phyloP scores from a whole-genome alignment of 805 yeast genomes.

The Saccharomycopsis javanensis region DNA sequence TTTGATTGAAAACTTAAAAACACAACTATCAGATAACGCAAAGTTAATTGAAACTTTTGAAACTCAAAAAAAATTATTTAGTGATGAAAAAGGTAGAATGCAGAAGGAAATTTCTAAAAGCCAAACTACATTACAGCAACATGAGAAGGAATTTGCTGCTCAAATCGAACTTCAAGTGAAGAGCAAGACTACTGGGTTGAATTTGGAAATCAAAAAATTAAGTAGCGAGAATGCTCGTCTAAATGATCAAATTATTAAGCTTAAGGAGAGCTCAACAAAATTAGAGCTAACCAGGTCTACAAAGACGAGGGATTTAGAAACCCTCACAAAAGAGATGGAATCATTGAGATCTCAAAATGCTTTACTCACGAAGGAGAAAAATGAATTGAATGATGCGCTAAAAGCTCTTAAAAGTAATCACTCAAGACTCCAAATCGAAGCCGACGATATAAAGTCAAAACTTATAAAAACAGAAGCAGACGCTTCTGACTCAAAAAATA shows the following conservation, averaged over 20 bases:
- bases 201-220: slow-evolving; percentile 17
- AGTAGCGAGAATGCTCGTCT: slow-evolving; percentile 19
- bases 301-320: slow-evolving; percentile 16
- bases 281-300: slow-evolving; percentile 16
- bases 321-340: slow-evolving; percentile 15
- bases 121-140: slow-evolving; percentile 16
- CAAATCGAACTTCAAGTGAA: slow-evolving; percentile 17
- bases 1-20: slow-evolving; percentile 25
- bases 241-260: slow-evolving; percentile 24
- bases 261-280: slow-evolving; percentile 21
- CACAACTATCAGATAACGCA: slow-evolving; percentile 28
- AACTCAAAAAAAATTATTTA: slow-evolving; percentile 26
- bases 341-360: slow-evolving; percentile 20
- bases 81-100: slow-evolving; percentile 26
- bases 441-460: slow-evolving; percentile 22
- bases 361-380: slow-evolving; percentile 16
- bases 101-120: slow-evolving; percentile 23
- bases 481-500: slow-evolving; percentile 32
- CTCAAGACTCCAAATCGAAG: slow-evolving; percentile 23
- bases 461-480: slow-evolving; percentile 35
- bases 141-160: slow-evolving; percentile 10
- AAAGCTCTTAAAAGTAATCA: slow-evolving; percentile 22
- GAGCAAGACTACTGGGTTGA: slow-evolving; percentile 16
- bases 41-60: slow-evolving; percentile 29
- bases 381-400: slow-evolving; percentile 23